A percentile compares a stretch with the other conserved stretches of the same genome.
phyloP scores from a whole-genome alignment of 441 rosid genomes.

The Corymbia calophylla region DNA sequence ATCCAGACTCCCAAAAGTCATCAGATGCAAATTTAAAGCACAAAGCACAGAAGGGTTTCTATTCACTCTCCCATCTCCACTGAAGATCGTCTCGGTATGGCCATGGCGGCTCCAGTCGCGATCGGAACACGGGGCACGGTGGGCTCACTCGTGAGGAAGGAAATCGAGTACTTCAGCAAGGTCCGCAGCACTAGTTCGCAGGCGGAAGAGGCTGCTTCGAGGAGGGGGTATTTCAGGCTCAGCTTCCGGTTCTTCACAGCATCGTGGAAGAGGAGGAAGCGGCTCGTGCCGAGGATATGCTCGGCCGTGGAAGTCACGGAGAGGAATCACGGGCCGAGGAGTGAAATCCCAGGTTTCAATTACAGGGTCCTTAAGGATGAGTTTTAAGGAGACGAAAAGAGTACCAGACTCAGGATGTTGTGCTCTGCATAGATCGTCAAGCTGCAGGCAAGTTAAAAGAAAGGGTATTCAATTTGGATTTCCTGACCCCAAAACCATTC shows the following conservation, averaged over 20 bases:
- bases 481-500: background rate
- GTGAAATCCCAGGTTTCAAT: constrained; percentile 43
- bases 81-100: constrained; percentile 4
- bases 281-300: constrained; percentile 47
- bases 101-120: constrained; percentile 53
- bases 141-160: constrained; percentile 77
- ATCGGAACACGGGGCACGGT: constrained; percentile 85
- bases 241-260: constrained; percentile 43
- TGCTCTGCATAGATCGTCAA: background rate
- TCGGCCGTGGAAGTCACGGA: constrained; percentile 49
- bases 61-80: background rate
- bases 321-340: background rate
- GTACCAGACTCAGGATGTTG: background rate
- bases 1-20: background rate
- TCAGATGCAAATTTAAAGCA: background rate
- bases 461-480: background rate
- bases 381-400: background rate
- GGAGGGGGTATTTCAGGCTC: constrained; percentile 25
- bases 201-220: constrained; percentile 22
- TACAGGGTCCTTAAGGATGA: constrained; percentile 65
- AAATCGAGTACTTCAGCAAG: constrained; percentile 63
- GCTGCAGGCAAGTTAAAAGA: background rate
- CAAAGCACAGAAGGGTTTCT: background rate
- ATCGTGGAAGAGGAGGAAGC: constrained; percentile 59
- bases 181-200: constrained; percentile 9